A percentile compares a stretch with the other conserved stretches of the same genome.
phyloP scores from a whole-genome alignment of 2,329 filamentous ascomycete species.

The Diaporthe longicolla region DNA sequence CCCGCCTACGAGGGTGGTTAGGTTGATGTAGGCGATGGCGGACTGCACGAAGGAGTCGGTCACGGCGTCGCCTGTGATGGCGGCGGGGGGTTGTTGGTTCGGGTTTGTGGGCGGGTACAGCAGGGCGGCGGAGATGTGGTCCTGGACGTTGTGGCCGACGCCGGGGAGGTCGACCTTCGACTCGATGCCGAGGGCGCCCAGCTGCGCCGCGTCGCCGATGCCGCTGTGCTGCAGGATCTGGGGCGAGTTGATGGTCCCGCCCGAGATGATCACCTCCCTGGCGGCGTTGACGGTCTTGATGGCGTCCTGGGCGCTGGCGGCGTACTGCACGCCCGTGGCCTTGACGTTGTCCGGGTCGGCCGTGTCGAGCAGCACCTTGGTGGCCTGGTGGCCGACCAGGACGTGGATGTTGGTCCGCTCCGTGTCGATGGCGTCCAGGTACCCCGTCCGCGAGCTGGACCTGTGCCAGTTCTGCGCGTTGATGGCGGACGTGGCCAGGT shows the following conservation, averaged over 20 bases:
- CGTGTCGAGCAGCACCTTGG: conserved; percentile 28
- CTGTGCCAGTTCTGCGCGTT: conserved; percentile 30
- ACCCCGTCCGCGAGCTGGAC: conserved; percentile 37
- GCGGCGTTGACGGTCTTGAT: conserved; percentile 32
- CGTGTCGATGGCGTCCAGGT: conserved; percentile 28
- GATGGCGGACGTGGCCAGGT: conserved; percentile 32
- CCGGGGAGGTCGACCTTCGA: conserved; percentile 30
- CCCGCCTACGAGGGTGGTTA: conserved; percentile 18
- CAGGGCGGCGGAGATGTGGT: conserved; percentile 32
- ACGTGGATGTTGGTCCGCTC: conserved; percentile 33
- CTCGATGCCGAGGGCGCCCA: conserved; percentile 28
- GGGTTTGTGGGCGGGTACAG: conserved; percentile 12
- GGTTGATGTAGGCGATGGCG: conserved; percentile 37
- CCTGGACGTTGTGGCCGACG: conserved; percentile 38
- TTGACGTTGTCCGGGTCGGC: conserved; percentile 15
- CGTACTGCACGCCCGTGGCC: conserved; percentile 35
- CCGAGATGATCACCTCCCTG: conserved; percentile 35
- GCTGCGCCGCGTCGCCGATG: conserved; percentile 29
- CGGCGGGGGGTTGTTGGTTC: conserved; percentile 1
- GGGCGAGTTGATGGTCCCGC: conserved; percentile 34
- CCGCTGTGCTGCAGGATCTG: conserved; percentile 37
- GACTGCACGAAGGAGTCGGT: conserved; percentile 36
- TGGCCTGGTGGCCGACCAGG: conserved; percentile 31
- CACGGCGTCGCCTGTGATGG: conserved; percentile 17
- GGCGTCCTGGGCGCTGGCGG: background rate